These are phyloP conservation scores for Berkeleyomyces basicola DNA, from an alignment of 2,329 filamentous ascomycete species.

Conservation along the genomic window DNA sequence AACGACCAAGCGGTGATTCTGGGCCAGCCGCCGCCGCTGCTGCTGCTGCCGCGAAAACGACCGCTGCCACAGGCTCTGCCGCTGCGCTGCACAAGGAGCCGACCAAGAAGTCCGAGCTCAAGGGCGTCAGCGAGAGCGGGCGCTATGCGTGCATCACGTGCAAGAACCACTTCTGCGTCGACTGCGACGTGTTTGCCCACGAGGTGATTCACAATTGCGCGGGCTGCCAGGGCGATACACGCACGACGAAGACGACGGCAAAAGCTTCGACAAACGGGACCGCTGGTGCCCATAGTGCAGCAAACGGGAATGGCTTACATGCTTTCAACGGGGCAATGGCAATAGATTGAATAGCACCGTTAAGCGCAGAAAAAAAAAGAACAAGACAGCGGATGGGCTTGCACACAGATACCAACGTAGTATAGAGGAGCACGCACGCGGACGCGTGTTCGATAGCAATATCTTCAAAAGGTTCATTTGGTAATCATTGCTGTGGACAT, in stretches of 20 bases:
- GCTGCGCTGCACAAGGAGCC: background rate
- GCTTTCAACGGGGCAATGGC: conserved; percentile 29
- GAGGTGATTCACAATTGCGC: conserved; percentile 93
- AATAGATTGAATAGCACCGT: conserved; percentile 21
- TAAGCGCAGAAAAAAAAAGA: background rate
- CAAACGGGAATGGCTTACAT: conserved; percentile 1
- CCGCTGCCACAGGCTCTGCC: background rate
- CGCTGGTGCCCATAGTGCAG: background rate
- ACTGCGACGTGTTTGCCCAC: conserved; percentile 91
- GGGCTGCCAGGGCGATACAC: conserved; percentile 51
- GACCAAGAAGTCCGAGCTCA: conserved; percentile 21
- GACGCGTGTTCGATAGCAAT: background rate
- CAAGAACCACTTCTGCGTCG: conserved; percentile 84
- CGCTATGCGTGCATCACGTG: conserved; percentile 85
- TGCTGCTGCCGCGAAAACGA: background rate
- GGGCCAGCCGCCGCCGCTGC: background rate
- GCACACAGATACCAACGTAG: background rate
- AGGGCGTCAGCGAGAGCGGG: conserved; percentile 67
- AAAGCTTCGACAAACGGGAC: conserved; percentile 19
- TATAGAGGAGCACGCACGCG: background rate
- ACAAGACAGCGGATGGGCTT: background rate
- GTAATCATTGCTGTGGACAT: background rate
- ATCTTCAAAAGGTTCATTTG: background rate
- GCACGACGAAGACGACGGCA: conserved; percentile 17
- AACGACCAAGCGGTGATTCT: conserved; percentile 18